Evolutionary conservation across 805 yeast genomes (phyloP).

Genomic region (Saccharomyces paradoxus): DNA sequence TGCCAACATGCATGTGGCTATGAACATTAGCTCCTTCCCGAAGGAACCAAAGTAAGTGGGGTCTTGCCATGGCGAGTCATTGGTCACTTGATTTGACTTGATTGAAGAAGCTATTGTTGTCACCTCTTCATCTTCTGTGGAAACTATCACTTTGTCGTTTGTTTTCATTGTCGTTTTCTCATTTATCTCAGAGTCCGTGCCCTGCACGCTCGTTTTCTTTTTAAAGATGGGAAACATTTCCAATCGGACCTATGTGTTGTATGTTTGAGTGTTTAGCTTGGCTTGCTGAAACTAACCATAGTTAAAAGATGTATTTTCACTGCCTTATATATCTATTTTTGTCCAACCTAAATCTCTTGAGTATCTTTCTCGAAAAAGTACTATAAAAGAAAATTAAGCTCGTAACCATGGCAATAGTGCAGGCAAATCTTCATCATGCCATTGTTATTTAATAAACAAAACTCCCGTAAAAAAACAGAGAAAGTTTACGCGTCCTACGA

Average conservation of each 20-base stretch:
- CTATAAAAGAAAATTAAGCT: background rate
- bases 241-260: background rate
- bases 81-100: background rate
- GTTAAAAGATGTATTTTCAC: background rate
- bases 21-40: slow-evolving; percentile 22
- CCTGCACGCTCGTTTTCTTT: background rate
- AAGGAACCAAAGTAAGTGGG: slow-evolving; percentile 14
- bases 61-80: slow-evolving; percentile 10
- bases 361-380: background rate
- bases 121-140: background rate
- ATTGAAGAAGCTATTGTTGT: background rate
- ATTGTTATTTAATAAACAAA: background rate
- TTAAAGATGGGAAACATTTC: background rate
- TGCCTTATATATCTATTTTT: background rate
- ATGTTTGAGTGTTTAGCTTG: background rate
- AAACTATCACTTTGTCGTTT: background rate
- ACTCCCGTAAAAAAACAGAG: background rate
- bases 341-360: background rate
- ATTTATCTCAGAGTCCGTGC: background rate
- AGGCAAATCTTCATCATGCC: background rate
- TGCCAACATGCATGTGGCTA: slow-evolving; percentile 26
- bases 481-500: background rate
- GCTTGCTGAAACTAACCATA: background rate
- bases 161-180: slow-evolving; percentile 6
- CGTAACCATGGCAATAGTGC: background rate